phyloP scores from a whole-genome alignment of 495 filamentous ascomycete genomes.

The Tetracladium setigerum region DNA sequence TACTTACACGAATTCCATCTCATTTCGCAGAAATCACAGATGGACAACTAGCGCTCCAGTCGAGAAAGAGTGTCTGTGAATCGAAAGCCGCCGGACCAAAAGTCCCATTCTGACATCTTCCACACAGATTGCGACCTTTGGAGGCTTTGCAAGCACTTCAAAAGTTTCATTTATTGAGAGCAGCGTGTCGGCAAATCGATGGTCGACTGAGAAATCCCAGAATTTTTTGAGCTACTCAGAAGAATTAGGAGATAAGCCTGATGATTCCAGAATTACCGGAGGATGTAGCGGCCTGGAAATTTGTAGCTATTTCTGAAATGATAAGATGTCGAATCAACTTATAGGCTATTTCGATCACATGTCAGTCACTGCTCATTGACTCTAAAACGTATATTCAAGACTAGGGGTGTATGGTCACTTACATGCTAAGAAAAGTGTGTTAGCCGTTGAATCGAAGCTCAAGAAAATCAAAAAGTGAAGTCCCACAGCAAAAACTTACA shows the following conservation, averaged over 20 bases:
- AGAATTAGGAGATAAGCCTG: too few species aligned
- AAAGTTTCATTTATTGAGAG: not conserved
- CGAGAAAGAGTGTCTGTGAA: not conserved
- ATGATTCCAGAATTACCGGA: too few species aligned
- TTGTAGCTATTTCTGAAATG: not conserved
- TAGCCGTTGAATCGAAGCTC: not conserved
- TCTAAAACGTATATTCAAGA: too few species aligned
- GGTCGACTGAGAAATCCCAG: conserved; percentile 9
- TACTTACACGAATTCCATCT: conserved; percentile 8
- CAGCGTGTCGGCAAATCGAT: conserved; percentile 1
- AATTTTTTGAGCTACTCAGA: not conserved
- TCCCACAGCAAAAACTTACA: too few species aligned
- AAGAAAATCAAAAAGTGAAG: too few species aligned
- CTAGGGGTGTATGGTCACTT: not conserved
- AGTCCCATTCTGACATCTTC: not conserved
- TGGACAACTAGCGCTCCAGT: conserved; percentile 1
- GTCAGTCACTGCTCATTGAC: not conserved
- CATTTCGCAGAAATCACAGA: conserved; percentile 18
- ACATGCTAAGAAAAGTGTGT: not conserved
- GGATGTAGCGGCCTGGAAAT: not conserved
- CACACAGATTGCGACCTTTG: not conserved
- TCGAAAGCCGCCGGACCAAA: not conserved
- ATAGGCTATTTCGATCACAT: not conserved
- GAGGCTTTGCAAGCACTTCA: not conserved
- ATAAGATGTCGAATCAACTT: not conserved